phyloP scores from a whole-genome alignment of 169 alveolate species.

The Cryptosporidium andersoni region DNA sequence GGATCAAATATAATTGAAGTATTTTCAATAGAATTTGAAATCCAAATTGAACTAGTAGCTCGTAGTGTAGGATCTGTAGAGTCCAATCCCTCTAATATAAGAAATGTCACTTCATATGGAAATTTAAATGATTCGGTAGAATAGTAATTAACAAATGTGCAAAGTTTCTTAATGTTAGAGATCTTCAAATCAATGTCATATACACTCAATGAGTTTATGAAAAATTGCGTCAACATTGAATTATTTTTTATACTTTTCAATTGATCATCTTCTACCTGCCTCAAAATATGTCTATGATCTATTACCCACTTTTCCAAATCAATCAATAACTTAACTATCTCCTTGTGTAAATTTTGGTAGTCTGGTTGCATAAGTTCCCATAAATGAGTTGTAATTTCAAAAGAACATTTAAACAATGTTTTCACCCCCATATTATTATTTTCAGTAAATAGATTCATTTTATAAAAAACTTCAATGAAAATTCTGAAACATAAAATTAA shows the following conservation, averaged over 20 bases:
- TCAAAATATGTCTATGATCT: neutral
- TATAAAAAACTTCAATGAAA: constrained; percentile 18
- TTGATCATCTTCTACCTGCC: neutral
- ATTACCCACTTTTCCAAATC: constrained; percentile 37
- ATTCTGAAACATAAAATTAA: constrained; percentile 11
- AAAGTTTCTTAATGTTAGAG: constrained; percentile 22
- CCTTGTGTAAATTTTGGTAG: constrained; percentile 20
- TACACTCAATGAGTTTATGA: constrained; percentile 29
- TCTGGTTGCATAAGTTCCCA: constrained; percentile 21
- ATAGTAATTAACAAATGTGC: constrained; percentile 39
- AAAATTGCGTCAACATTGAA: constrained; percentile 35
- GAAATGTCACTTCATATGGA: constrained; percentile 53
- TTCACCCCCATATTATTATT: neutral
- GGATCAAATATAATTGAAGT: constrained; percentile 48
- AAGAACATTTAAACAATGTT: constrained; percentile 25
- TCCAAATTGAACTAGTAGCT: constrained; percentile 45
- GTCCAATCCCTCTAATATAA: constrained; percentile 53
- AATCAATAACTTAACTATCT: neutral
- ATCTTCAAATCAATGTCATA: constrained; percentile 23
- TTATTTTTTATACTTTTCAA: neutral
- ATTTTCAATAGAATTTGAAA: constrained; percentile 39
- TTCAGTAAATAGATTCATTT: constrained; percentile 2
- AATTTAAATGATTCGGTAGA: neutral
- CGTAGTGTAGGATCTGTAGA: constrained; percentile 16
- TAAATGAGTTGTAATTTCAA: constrained; percentile 1